A percentile compares a stretch with the other conserved stretches of the same genome.
phyloP scores from a whole-genome alignment of 23 red algal genomes.

The Gracilaria domingensis region DNA sequence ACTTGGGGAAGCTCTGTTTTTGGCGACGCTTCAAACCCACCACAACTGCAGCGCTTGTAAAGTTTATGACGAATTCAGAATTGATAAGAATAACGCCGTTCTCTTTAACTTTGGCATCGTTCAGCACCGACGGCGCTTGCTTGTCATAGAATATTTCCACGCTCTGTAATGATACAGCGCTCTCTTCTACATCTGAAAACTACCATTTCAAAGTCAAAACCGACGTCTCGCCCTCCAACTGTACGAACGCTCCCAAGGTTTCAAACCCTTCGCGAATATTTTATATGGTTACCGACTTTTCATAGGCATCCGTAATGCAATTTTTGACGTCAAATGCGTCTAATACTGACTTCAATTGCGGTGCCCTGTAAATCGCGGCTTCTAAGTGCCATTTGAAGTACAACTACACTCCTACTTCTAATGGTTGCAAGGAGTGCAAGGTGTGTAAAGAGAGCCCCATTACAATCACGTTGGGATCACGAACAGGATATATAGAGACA shows the following conservation, averaged over 20 bases:
- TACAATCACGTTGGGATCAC: not conserved
- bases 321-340: not conserved
- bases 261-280: not conserved
- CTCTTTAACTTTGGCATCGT: no score
- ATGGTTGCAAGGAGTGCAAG: not conserved
- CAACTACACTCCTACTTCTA: not conserved
- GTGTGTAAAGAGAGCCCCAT: not conserved
- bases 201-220: no score
- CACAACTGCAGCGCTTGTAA: no score
- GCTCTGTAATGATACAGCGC: no score
- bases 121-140: no score
- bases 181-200: no score
- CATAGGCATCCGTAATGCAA: not conserved
- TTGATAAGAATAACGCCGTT: no score
- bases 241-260: not conserved
- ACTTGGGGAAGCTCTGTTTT: no score
- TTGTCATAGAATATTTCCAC: no score
- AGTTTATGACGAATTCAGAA: no score
- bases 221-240: not conserved
- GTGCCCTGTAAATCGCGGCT: not conserved
- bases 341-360: not conserved
- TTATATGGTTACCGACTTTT: not conserved
- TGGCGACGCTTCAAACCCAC: no score
- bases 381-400: not conserved
- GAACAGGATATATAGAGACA: not conserved